A percentile compares a stretch with the other conserved stretches of the same genome.
Evolutionary conservation across 2,329 filamentous ascomycete genomes (phyloP).

Genomic region (Pseudogymnoascus sp.): DNA sequence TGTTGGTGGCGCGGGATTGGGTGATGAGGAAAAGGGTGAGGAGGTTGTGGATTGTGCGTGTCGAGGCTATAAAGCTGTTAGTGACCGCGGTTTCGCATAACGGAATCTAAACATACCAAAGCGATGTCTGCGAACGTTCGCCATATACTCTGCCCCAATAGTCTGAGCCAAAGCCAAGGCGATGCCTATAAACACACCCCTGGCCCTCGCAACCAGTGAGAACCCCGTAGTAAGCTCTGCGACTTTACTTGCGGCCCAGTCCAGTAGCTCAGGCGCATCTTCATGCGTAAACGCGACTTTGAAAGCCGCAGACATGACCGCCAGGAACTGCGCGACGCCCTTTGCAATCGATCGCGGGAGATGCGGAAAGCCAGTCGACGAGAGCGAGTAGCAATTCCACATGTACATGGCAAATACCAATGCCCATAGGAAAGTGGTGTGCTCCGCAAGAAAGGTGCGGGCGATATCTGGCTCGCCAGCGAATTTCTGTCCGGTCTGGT

Average conservation of each 20-base stretch:
- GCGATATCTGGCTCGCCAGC: constrained; percentile 85
- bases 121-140: background rate
- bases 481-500: constrained; percentile 95
- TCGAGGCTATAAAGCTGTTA: constrained; percentile 18
- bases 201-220: constrained; percentile 27
- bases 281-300: constrained; percentile 83
- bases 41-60: constrained; percentile 54
- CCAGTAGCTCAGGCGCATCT: constrained; percentile 77
- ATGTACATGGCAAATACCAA: constrained; percentile 64
- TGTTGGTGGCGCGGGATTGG: constrained; percentile 76
- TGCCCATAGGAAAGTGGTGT: constrained; percentile 64
- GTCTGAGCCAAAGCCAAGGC: constrained; percentile 29
- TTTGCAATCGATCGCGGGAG: constrained; percentile 24
- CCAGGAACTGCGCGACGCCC: constrained; percentile 33
- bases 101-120: background rate
- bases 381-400: constrained; percentile 31
- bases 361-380: constrained; percentile 20
- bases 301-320: constrained; percentile 62
- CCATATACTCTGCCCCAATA: constrained; percentile 38
- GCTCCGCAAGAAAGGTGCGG: constrained; percentile 55
- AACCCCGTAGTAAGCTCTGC: constrained; percentile 18
- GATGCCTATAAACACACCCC: constrained; percentile 41
- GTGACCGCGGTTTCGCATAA: constrained; percentile 1
- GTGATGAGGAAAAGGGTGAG: constrained; percentile 74
- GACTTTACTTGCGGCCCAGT: constrained; percentile 29